Conservation (phyloP, 139 green algal genomes). For the Picochlorum sp. region DNA sequence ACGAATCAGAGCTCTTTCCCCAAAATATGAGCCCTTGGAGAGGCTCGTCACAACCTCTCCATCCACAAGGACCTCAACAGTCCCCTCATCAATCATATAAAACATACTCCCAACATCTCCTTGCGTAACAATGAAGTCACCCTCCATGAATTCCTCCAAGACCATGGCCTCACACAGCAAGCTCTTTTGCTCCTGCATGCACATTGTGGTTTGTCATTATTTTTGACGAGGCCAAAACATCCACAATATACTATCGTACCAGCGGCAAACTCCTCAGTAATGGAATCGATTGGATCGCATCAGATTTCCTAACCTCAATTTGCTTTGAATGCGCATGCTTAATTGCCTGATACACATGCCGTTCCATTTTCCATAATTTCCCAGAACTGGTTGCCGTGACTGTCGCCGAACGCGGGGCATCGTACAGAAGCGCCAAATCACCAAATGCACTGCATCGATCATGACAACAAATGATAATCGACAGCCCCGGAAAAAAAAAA, state of each 20-base stretch:
- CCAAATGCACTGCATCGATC: constrained; percentile 63
- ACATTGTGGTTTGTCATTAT: background rate
- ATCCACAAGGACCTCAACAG: constrained; percentile 24
- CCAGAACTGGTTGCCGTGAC: constrained; percentile 56
- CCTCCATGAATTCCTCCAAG: constrained; percentile 37
- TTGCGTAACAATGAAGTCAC: constrained; percentile 38
- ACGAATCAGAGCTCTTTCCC: constrained; percentile 63
- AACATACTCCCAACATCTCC: constrained; percentile 45
- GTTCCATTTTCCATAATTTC: constrained; percentile 75
- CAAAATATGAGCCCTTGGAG: constrained; percentile 57
- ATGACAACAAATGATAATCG: background rate
- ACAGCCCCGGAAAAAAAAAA: too few species aligned
- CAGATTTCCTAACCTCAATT: background rate
- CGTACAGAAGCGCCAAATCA: constrained; percentile 90
- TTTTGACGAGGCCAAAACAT: too few species aligned
- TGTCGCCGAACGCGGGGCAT: constrained; percentile 73
- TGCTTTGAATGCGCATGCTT: background rate
- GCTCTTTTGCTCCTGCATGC: constrained; percentile 43
- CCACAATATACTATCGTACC: constrained; percentile 27
- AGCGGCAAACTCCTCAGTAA: background rate
- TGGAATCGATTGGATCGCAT: background rate
- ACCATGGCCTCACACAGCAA: constrained; percentile 72
- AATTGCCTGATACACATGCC: constrained; percentile 51
- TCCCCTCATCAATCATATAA: constrained; percentile 63
- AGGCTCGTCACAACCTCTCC: constrained; percentile 25